Percentiles rank a stretch among this genome's conserved stretches.
Evolutionary conservation across 2,329 filamentous ascomycete species (phyloP).

Genomic region (Ophiostoma sp.): DNA sequence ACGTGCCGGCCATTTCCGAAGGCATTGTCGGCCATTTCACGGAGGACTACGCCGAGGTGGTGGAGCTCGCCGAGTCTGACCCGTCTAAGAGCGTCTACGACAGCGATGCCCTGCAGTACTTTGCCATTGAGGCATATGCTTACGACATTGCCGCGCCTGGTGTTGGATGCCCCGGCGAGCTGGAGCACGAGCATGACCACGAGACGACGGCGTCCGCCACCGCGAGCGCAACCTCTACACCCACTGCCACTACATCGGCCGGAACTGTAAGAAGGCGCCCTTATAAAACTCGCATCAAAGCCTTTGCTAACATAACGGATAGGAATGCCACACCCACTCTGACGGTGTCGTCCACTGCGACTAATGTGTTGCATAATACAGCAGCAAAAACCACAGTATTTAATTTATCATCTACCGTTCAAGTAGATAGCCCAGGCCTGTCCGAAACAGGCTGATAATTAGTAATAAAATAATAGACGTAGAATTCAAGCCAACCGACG

Average conservation of each 20-base stretch:
- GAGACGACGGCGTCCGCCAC: neutral
- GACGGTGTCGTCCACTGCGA: neutral
- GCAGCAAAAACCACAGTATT: neutral
- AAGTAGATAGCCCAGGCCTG: neutral
- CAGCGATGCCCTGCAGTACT: conserved; percentile 1
- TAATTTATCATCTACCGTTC: neutral
- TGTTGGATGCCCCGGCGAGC: conserved; percentile 1
- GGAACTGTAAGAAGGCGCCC: neutral
- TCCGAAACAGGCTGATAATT: neutral
- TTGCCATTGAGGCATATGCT: neutral
- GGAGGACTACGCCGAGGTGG: neutral
- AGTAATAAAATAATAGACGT: neutral
- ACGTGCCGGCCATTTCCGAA: conserved; percentile 12
- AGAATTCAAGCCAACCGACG: neutral
- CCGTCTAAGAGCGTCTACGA: neutral
- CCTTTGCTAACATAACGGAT: neutral
- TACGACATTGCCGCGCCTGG: neutral
- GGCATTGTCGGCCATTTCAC: neutral
- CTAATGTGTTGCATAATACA: neutral
- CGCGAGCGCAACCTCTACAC: neutral
- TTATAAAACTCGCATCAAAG: neutral
- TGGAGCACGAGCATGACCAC: neutral
- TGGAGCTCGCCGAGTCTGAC: neutral
- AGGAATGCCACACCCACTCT: neutral
- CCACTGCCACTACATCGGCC: neutral